phyloP scores from a whole-genome alignment of 1,284 basidiomycete genomes.

The Mycena citricolor region DNA sequence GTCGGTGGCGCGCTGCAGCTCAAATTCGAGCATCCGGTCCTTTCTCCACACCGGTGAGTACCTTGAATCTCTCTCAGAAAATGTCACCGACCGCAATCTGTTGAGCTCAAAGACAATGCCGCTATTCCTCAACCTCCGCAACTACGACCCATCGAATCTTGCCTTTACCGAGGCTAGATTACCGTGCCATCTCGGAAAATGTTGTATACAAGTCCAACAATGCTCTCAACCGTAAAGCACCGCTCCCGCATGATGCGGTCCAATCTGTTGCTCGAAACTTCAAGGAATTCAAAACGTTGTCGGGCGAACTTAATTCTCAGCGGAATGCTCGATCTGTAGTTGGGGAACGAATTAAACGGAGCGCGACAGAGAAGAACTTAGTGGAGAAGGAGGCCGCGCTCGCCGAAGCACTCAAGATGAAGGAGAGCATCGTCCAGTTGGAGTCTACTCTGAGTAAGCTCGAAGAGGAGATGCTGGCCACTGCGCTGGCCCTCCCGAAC shows the following conservation, averaged over 20 bases:
- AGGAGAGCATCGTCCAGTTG: conserved; percentile 55
- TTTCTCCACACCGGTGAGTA: conserved; percentile 19
- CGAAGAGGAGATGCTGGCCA: conserved; percentile 56
- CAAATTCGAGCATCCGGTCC: conserved; percentile 11
- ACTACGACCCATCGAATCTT: conserved; percentile 43
- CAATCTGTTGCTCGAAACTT: conserved; percentile 58
- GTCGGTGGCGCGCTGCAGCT: no score
- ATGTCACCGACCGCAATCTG: not conserved
- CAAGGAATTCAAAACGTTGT: conserved; percentile 54
- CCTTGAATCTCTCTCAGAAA: not conserved
- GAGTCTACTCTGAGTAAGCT: conserved; percentile 49
- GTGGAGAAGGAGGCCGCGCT: conserved; percentile 46
- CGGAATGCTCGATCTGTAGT: conserved; percentile 54
- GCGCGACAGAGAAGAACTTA: conserved; percentile 40
- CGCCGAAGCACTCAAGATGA: conserved; percentile 59
- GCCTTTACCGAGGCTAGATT: conserved; percentile 76
- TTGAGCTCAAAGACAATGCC: conserved; percentile 35
- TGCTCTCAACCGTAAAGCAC: conserved; percentile 64
- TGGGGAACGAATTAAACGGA: conserved; percentile 56
- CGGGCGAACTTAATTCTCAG: conserved; percentile 51
- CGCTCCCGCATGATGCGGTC: conserved; percentile 55
- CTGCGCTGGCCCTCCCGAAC: conserved; percentile 81
- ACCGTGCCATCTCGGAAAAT: conserved; percentile 65
- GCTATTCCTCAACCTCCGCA: conserved; percentile 24
- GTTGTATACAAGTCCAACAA: conserved; percentile 70